Percentiles rank a stretch among this genome's conserved stretches.
Evolutionary conservation across 2,329 filamentous ascomycete species (phyloP).

Genomic region (Colletotrichum acutatum): DNA sequence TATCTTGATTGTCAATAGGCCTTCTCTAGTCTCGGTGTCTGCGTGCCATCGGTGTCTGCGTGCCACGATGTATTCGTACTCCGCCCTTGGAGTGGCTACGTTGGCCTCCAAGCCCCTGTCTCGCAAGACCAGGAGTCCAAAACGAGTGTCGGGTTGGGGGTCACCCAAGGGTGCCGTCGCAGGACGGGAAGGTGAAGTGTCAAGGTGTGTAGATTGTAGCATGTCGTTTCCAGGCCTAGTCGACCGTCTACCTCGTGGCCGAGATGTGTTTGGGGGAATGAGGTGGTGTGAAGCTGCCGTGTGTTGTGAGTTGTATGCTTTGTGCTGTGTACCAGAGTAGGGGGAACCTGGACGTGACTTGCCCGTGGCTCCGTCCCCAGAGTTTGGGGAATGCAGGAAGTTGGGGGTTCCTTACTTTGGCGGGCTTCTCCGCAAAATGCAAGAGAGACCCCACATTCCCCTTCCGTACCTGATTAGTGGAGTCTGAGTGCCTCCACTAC

Average conservation of each 20-base stretch:
- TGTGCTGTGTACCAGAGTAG: not conserved
- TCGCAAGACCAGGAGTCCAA: not conserved
- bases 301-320: no score
- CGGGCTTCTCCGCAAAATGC: constrained; percentile 27
- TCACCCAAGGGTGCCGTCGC: not conserved
- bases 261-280: not conserved
- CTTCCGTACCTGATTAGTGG: constrained; percentile 19
- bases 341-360: not conserved
- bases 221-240: not conserved
- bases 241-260: constrained; percentile 13
- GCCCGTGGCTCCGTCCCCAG: not conserved
- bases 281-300: not conserved
- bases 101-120: constrained; percentile 8
- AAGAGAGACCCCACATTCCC: constrained; percentile 27
- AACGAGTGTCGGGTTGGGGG: constrained; percentile 5
- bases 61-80: no score
- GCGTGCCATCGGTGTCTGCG: not conserved
- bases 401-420: constrained; percentile 19
- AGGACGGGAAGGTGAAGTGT: not conserved
- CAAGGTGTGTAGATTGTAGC: not conserved
- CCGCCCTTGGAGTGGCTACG: no score
- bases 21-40: not conserved
- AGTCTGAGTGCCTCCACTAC: not conserved
- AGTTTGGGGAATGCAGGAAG: constrained; percentile 26
- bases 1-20: not conserved